Base-by-base conservation (phyloP, 192 early-diverging fungal genomes). In the Coemansia sp. region DNA sequence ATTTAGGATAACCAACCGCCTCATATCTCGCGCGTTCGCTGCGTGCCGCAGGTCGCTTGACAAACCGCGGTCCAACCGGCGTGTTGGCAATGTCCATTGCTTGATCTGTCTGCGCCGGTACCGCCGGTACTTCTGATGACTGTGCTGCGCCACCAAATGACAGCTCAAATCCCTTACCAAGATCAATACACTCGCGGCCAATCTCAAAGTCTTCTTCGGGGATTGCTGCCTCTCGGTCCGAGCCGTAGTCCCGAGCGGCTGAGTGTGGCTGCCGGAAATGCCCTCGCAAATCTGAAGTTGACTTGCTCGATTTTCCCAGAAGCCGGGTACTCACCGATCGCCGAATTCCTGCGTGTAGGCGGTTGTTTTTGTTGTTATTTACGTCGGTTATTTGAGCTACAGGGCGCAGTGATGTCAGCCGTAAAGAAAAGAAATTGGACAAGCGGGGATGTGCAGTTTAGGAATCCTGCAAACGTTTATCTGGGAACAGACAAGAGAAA, bases 281-380 rank as follows among this genome's bases (percentile, higher is more conserved):
- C 7, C 60, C 38, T 2, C 65, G 65, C 45, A 75, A 47, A 55
- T 75, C 73, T 14, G 52, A 35, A 15, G 65, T 64, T 3, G 67
- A 67, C 37, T 62, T 62, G 62, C 57, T 60, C 50, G 48, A 19
- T 49, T 58, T 67, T 37, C 45, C 60, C 5, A 66, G 37, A 24
- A 70, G 52, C 21, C 65, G 64, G 38, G 60, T 57, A 53, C 68
- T 76, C 9, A 67, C 68, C 57, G 74, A 70, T 67, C 74, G 67
- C 53, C 74, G 48, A 8, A 76, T 58, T 25, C 73, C 73, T n/a
- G 32, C 7, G 9, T 35, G 32, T 35, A 37, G 27, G 17, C 53
- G 54, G 32, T 60, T 49, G 2, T 60, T 41, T 15, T 50, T 49
- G 47, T 35, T 65, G 48, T 67, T 66, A 27, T 45, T 52, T 23